A percentile compares a stretch with the other conserved stretches of the same genome.
phyloP scores from a whole-genome alignment of 139 green algal species.

The Chlorella vulgaris region DNA sequence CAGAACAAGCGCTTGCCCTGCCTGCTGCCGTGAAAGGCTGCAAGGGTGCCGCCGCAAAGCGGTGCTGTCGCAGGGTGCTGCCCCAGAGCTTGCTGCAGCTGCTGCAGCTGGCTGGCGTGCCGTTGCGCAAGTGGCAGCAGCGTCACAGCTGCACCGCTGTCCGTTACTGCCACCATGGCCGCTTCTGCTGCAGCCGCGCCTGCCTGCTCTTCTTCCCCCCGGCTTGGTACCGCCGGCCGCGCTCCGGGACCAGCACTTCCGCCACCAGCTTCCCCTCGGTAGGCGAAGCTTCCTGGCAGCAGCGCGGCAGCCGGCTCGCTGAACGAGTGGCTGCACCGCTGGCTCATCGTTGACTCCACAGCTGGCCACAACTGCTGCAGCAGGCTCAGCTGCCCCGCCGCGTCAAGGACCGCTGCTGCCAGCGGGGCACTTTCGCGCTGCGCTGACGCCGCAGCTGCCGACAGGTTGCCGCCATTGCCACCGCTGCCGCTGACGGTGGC shows the following conservation, averaged over 20 bases:
- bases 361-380: constrained; percentile 7
- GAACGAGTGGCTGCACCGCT: neutral
- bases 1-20: neutral
- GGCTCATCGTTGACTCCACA: neutral
- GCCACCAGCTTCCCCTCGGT: neutral
- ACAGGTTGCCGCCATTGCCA: neutral
- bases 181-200: neutral
- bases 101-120: neutral
- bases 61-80: neutral
- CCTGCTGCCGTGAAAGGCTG: neutral
- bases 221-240: neutral
- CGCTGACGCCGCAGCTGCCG: neutral
- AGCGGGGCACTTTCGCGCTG: neutral
- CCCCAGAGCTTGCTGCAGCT: constrained; percentile 8
- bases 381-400: neutral
- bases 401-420: constrained; percentile 3
- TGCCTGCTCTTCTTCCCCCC: neutral
- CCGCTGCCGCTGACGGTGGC: neutral
- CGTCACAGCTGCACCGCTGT: neutral
- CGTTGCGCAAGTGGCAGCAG: neutral
- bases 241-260: neutral
- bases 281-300: constrained; percentile 12
- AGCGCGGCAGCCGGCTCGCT: constrained; percentile 5
- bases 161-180: constrained; percentile 10
- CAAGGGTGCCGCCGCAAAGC: neutral